Evolutionary conservation across 2,329 filamentous ascomycete species (phyloP), one percentile per base, ranked within the genome.

Genomic region (Hypoxylon sp.): DNA sequence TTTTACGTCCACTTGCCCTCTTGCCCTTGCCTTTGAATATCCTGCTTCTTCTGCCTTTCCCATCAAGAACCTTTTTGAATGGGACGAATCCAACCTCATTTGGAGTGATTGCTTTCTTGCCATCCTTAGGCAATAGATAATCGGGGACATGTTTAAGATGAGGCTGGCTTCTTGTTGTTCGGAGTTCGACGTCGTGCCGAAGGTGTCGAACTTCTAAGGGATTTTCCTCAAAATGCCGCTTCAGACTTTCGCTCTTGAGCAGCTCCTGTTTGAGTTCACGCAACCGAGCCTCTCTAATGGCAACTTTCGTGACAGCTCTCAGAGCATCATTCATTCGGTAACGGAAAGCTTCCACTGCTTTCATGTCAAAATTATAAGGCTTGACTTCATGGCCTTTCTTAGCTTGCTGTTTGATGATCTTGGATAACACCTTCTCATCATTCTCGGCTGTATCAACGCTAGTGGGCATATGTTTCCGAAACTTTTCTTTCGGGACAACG

Each of bases 141-240:
- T 98, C 94, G 0, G 96, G 96, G 1, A 99, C 92, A 79, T 98
- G 93, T 81, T 94, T 97, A 71, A 99, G 83, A 83, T 99, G 96
- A 6, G 92, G 88, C 81, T 98, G 94, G 50, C 94, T 90, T 65
- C 93, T 86, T 13, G 94, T 93, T 24, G 94, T 90, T 67, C 94
- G 88, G 63, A 97, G 85, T 79, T 98, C 95, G 39, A 91, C 91
- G 78, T 99, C 96, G 78, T 99, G 96, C 26, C 95, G 89, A 72
- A 98, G 84, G 78, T 97, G 94, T 39, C 90, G 88, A 71, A 98
- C 83, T 78, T 98, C 95, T 33, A 91, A 90, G 0, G 96, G 96
- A 79, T 99, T 98, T 80, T 99, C 96, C 78, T 98, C 96, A 76
- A 98, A 99, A 83, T 98, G 94, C 56, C 94, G 88, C 81, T 96